phyloP scores from a whole-genome alignment of 306 rosid species.

The Quercus alba region DNA sequence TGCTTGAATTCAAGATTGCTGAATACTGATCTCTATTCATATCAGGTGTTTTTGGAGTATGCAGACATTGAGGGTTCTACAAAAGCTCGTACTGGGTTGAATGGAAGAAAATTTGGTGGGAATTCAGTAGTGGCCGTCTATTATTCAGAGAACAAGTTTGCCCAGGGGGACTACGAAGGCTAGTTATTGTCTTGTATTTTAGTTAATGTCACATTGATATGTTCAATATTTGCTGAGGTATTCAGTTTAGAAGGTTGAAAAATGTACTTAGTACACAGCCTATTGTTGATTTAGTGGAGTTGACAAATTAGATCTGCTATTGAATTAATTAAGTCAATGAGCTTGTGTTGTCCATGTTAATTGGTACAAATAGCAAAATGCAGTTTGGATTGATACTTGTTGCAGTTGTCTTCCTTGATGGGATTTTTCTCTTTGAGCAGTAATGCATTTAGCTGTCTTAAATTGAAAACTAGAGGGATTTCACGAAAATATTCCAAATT shows the following conservation, averaged over 20 bases:
- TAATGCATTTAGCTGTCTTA: too few species aligned
- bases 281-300: background rate
- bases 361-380: background rate
- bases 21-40: background rate
- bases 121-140: constrained; percentile 79
- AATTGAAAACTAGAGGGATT: too few species aligned
- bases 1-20: background rate
- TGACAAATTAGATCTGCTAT: background rate
- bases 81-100: constrained; percentile 81
- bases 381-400: background rate
- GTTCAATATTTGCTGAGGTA: background rate
- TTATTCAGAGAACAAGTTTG: constrained; percentile 80
- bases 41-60: constrained; percentile 91
- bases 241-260: background rate
- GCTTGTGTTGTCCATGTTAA: background rate
- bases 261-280: background rate
- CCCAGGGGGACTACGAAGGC: constrained; percentile 80
- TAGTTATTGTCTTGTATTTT: constrained; percentile 14
- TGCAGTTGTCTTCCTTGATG: background rate
- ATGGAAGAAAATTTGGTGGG: constrained; percentile 88
- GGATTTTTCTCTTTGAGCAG: background rate
- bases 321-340: background rate
- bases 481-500: too few species aligned
- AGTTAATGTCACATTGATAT: background rate
- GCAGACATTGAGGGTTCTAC: constrained; percentile 75